A percentile compares a stretch with the other conserved stretches of the same genome.
Evolutionary conservation across 768 basidiomycete genomes (phyloP).

Genomic region (Lactarius hengduanensis): DNA sequence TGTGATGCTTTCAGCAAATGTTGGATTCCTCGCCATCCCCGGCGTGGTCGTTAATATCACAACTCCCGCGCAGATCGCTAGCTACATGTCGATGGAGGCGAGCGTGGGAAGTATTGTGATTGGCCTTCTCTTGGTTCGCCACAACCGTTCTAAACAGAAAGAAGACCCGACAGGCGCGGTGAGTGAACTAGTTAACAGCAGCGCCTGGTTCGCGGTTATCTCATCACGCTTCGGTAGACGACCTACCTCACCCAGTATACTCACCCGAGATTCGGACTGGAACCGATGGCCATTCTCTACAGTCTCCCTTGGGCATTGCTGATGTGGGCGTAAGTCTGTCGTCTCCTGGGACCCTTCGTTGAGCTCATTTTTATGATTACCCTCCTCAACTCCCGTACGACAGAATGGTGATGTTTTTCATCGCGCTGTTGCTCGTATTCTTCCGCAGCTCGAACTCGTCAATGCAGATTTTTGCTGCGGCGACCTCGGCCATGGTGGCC

Average conservation of each 20-base stretch:
- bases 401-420: constrained; percentile 19
- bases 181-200: background rate
- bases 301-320: constrained; percentile 54
- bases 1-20: constrained; percentile 37
- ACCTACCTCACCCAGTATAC: constrained; percentile 27
- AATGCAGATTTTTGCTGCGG: constrained; percentile 2
- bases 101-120: constrained; percentile 49
- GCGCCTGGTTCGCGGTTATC: background rate
- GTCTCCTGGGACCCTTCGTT: background rate
- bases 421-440: constrained; percentile 11
- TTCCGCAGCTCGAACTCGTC: constrained; percentile 1
- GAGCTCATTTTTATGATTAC: background rate
- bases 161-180: constrained; percentile 31
- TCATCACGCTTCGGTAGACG: constrained; percentile 18
- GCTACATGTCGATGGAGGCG: constrained; percentile 47
- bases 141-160: constrained; percentile 39
- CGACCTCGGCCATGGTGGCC: background rate
- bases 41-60: constrained; percentile 21
- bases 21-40: constrained; percentile 38
- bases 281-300: constrained; percentile 47
- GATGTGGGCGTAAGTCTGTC: constrained; percentile 53
- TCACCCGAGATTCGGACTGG: background rate
- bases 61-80: constrained; percentile 36
- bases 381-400: background rate
- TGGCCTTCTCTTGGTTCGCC: constrained; percentile 45